These are phyloP conservation scores for Madurella fahalii DNA, from an alignment of 2,329 filamentous ascomycete genomes.

Conservation along the genomic window DNA sequence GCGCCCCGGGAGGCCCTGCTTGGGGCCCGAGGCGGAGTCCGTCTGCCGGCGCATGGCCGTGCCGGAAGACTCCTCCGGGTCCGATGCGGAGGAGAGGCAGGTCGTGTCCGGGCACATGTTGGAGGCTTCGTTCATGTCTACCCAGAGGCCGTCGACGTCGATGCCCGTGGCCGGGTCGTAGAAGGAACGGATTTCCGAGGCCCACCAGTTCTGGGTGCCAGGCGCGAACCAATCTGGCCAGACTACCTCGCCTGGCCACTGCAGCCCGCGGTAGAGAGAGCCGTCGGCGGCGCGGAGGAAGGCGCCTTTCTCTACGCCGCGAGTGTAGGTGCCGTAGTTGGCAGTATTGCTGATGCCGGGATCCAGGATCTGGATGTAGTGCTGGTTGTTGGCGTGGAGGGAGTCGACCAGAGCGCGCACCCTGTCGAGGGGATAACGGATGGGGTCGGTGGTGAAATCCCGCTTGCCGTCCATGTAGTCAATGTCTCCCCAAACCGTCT, in stretches of 20 bases:
- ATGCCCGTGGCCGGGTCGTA: constrained; percentile 61
- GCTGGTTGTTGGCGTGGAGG: constrained; percentile 62
- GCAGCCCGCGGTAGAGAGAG: constrained; percentile 55
- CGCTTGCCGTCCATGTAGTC: constrained; percentile 53
- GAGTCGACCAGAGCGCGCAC: constrained; percentile 62
- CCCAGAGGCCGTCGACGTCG: constrained; percentile 73
- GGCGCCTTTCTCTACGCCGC: constrained; percentile 37
- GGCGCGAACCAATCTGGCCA: constrained; percentile 75
- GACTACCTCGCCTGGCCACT: constrained; percentile 70
- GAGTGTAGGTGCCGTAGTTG: constrained; percentile 39
- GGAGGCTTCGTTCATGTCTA: constrained; percentile 58
- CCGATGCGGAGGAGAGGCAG: constrained; percentile 41
- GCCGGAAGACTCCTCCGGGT: neutral
- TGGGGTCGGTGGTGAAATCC: constrained; percentile 61
- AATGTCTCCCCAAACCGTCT: constrained; percentile 65
- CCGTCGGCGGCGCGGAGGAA: constrained; percentile 53
- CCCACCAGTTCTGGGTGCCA: constrained; percentile 64
- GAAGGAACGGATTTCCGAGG: constrained; percentile 59
- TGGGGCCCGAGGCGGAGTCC: constrained; percentile 36
- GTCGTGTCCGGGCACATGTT: constrained; percentile 46
- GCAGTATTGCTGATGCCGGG: constrained; percentile 49
- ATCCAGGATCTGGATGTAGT: constrained; percentile 75
- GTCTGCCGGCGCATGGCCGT: constrained; percentile 51
- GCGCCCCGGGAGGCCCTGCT: constrained; percentile 56
- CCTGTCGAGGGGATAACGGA: constrained; percentile 55